phyloP scores from a whole-genome alignment of 441 rosid species.

The Populus hybrid region DNA sequence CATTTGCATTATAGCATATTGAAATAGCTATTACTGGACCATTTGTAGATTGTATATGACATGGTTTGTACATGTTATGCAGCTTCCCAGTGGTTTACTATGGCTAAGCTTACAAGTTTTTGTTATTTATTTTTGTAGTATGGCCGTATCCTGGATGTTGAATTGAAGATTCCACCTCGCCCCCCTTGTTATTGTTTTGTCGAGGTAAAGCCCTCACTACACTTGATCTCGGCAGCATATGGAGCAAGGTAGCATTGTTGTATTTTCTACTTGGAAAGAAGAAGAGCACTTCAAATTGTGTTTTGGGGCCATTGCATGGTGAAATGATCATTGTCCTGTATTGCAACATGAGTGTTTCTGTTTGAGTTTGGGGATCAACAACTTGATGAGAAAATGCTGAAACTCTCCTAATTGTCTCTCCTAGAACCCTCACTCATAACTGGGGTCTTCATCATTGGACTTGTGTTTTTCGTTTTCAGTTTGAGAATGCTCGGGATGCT shows the following conservation, averaged over 20 bases:
- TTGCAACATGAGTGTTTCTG: background rate
- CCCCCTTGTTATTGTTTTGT: constrained; percentile 96
- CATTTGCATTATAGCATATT: background rate
- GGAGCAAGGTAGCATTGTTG: background rate
- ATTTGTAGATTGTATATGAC: background rate
- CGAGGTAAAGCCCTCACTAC: constrained; percentile 50
- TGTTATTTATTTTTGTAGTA: constrained; percentile 40
- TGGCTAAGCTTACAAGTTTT: background rate
- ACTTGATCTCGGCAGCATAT: background rate
- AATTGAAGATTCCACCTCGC: constrained; percentile 89
- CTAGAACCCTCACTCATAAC: background rate
- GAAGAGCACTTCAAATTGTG: background rate
- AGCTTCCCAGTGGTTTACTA: background rate
- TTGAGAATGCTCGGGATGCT: constrained; percentile 83
- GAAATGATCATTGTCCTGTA: background rate
- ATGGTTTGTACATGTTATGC: background rate
- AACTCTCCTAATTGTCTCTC: background rate
- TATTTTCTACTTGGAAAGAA: background rate
- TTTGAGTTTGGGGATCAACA: background rate
- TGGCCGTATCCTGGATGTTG: constrained; percentile 86
- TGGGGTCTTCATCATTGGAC: background rate
- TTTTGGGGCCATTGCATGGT: background rate
- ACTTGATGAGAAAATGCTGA: background rate
- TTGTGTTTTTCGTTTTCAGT: constrained; percentile 40
- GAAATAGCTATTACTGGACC: background rate